Evolutionary conservation across 1,284 basidiomycete species (phyloP), one percentile per base, ranked within the genome.

Genomic region (Boletellus deceptivus): DNA sequence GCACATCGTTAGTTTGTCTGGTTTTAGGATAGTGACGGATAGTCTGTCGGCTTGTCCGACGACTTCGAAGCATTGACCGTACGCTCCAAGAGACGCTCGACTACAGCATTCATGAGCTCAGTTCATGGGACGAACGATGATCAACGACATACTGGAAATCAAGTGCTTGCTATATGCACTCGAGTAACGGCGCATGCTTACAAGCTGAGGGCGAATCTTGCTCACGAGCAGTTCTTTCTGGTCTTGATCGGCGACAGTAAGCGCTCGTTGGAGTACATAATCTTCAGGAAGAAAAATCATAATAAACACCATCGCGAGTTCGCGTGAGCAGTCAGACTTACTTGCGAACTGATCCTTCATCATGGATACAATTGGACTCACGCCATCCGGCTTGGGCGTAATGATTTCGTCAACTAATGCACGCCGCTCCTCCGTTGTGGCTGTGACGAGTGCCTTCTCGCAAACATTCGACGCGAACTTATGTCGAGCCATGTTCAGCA

Each of bases 401-500:
- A 94, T 79, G 47, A 97, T 84, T 71, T 97, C 93, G 20, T 91
- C 83, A 50, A 97, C 83, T 53, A 98, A 74, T 31, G 73, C 68
- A 18, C 78, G 78, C 48, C 89, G 82, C 54, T 79, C 85, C 18
- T 84, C 81, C 0, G 76, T 47, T 49, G 82, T 79, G 0, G 89
- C 82, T 20, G 77, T 84, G 20, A 86, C 69, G 41, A 98, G 77
- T 1, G 93, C 93, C 70, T 94, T 93, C 73, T 99, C 97, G 66
- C 93, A 90, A 17, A 99, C 97, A 63, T 99, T 99, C 6, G 91
- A 95, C 1, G 96, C 94, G 64, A 96, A 98, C 70, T 98, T 98
- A 74, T 98, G 95, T 43, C 86, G 82, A 2, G 90, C 81, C 78
- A 94, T 83, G 55, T 77, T 74, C 31, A 94, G 69, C 65, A 99